Conservation (phyloP, 805 yeast genomes). For the Dipodascus geniculatus region DNA sequence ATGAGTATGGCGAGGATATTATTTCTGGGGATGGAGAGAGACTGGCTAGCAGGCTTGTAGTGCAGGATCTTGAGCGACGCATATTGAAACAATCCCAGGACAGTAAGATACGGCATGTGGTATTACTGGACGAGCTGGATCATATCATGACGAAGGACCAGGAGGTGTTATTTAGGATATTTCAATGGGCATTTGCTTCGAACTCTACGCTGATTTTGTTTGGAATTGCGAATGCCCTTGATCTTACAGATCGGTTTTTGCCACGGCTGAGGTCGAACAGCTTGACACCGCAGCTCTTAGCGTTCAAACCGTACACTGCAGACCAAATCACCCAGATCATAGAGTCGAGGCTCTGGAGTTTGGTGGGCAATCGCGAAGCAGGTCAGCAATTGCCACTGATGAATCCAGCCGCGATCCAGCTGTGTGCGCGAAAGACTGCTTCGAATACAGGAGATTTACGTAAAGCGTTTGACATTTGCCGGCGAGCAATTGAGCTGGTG, state of each 20-base stretch:
- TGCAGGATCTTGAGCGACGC: conserved; percentile 11
- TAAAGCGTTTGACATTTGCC: conserved; percentile 80
- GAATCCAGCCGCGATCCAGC: conserved; percentile 74
- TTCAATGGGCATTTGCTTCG: conserved; percentile 48
- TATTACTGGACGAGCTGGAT: conserved; percentile 87
- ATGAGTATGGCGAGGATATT: background rate
- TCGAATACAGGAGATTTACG: conserved; percentile 85
- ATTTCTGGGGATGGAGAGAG: background rate
- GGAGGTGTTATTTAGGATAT: conserved; percentile 65
- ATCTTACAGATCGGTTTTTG: conserved; percentile 75
- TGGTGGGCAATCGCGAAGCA: conserved; percentile 11
- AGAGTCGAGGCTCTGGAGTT: conserved; percentile 36
- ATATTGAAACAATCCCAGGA: conserved; percentile 6
- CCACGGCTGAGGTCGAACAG: conserved; percentile 69
- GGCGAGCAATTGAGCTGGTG: conserved; percentile 65
- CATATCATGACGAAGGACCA: conserved; percentile 50
- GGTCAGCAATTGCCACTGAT: conserved; percentile 37
- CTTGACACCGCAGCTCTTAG: conserved; percentile 56
- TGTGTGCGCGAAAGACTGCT: conserved; percentile 80
- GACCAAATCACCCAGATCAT: conserved; percentile 67
- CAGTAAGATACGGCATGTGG: conserved; percentile 25
- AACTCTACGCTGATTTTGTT: conserved; percentile 52
- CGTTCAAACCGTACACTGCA: conserved; percentile 74
- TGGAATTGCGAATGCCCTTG: conserved; percentile 90
- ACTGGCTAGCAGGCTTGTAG: background rate